These are phyloP conservation scores for Eimeria sp. DNA, from an alignment of 169 alveolate genomes.

Conservation along the genomic window DNA sequence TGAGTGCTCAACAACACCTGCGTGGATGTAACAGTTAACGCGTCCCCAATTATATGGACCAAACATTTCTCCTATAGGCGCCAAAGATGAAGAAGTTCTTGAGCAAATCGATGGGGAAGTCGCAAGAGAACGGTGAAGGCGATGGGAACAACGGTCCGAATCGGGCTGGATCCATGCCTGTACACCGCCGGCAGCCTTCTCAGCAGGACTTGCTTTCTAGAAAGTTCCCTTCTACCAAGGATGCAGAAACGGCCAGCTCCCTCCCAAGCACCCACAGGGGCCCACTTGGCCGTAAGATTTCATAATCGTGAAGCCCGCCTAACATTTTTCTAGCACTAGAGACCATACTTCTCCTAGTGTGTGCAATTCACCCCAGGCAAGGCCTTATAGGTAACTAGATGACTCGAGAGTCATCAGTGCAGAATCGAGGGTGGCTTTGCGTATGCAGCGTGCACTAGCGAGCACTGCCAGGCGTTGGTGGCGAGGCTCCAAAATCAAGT, in stretches of 20 bases:
- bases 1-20: not conserved
- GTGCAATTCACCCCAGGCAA: not conserved
- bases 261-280: constrained; percentile 72
- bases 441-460: constrained; percentile 60
- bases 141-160: not conserved
- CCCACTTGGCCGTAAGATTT: constrained; percentile 36
- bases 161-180: constrained; percentile 52
- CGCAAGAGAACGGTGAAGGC: not conserved
- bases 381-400: not conserved
- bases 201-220: not conserved
- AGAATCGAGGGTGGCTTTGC: not conserved
- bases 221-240: constrained; percentile 6
- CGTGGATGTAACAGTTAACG: not conserved
- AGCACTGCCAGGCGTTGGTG: constrained; percentile 61
- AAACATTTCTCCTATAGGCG: not conserved
- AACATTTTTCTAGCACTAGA: not conserved
- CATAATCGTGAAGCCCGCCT: not conserved
- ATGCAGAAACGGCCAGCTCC: constrained; percentile 4
- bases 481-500: constrained; percentile 70
- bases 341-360: not conserved
- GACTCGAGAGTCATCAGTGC: not conserved
- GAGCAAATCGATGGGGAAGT: constrained; percentile 24
- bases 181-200: constrained; percentile 27
- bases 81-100: constrained; percentile 47
- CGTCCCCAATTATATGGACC: not conserved